These are phyloP conservation scores for Bisporella sp. DNA, from an alignment of 2,329 filamentous ascomycete species.

Conservation along the genomic window DNA sequence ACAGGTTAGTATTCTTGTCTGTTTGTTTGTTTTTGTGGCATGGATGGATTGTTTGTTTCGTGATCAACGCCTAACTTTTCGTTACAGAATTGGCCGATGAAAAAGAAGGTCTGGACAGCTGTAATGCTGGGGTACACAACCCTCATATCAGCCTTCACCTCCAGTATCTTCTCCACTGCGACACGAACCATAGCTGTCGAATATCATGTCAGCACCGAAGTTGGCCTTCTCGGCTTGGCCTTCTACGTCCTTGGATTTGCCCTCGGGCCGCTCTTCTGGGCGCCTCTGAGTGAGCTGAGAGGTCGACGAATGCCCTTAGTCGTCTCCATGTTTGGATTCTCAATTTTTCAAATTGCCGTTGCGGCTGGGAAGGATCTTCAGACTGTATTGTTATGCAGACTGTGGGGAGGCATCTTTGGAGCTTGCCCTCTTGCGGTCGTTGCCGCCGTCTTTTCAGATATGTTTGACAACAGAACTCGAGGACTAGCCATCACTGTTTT, in stretches of 20 bases:
- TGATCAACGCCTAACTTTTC: no score
- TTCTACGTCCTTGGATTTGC: constrained; percentile 68
- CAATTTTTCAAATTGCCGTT: constrained; percentile 58
- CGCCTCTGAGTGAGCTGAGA: constrained; percentile 64
- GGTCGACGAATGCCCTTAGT: constrained; percentile 59
- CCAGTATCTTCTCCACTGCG: constrained; percentile 67
- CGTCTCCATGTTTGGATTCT: constrained; percentile 60
- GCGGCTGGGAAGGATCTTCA: constrained; percentile 62
- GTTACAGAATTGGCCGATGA: constrained; percentile 68
- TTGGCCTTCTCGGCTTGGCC: constrained; percentile 58
- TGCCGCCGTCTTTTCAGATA: constrained; percentile 65
- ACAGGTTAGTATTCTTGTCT: constrained; percentile 22
- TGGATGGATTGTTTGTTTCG: no score
- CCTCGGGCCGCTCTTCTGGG: constrained; percentile 65
- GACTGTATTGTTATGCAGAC: constrained; percentile 63
- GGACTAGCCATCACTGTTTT: constrained; percentile 52
- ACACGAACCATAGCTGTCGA: constrained; percentile 47
- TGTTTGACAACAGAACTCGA: constrained; percentile 59
- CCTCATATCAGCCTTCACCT: constrained; percentile 63
- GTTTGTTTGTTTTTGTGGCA: no score
- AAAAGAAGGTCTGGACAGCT: constrained; percentile 69
- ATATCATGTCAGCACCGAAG: constrained; percentile 54
- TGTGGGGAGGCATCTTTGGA: constrained; percentile 67
- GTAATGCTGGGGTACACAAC: constrained; percentile 68
- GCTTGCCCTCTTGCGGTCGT: constrained; percentile 63